These are phyloP conservation scores for Gypsophila paniculata DNA, from an alignment of 179 eudicot species.

Conservation along the genomic window DNA sequence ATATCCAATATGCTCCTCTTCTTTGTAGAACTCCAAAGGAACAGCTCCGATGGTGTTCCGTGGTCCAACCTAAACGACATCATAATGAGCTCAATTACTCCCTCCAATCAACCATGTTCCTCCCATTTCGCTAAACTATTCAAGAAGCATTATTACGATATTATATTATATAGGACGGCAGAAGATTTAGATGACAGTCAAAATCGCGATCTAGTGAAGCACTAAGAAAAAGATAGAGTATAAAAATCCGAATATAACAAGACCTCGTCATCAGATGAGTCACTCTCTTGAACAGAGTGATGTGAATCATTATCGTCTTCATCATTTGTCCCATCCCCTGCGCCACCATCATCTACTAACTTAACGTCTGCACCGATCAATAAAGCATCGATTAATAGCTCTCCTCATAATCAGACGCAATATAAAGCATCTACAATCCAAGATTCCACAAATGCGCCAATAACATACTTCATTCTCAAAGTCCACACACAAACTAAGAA, in stretches of 20 bases:
- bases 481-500: no score
- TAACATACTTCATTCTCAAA: no score
- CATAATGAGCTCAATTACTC: background rate
- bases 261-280: slow-evolving; percentile 99
- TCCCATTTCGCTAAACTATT: no score
- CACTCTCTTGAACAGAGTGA: slow-evolving; percentile 69
- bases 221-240: no score
- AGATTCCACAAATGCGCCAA: background rate
- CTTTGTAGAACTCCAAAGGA: slow-evolving; percentile 83
- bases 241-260: background rate
- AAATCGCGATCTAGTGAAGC: no score
- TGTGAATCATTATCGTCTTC: slow-evolving; percentile 27
- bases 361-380: slow-evolving; percentile 25
- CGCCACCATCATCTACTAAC: slow-evolving; percentile 25
- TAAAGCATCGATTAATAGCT: no score
- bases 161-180: no score
- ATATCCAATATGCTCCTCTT: slow-evolving; percentile 95
- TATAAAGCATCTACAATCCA: background rate
- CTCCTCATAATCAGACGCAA: slow-evolving; percentile 19
- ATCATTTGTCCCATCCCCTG: slow-evolving; percentile 17
- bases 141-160: no score
- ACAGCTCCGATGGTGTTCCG: slow-evolving; percentile 92
- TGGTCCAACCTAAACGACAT: slow-evolving; percentile 65
- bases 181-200: no score
- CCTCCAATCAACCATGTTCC: no score